Evolutionary conservation across 2,329 filamentous ascomycete genomes (phyloP), one percentile per base, ranked within the genome.

Genomic region (Penicillium paneum): DNA sequence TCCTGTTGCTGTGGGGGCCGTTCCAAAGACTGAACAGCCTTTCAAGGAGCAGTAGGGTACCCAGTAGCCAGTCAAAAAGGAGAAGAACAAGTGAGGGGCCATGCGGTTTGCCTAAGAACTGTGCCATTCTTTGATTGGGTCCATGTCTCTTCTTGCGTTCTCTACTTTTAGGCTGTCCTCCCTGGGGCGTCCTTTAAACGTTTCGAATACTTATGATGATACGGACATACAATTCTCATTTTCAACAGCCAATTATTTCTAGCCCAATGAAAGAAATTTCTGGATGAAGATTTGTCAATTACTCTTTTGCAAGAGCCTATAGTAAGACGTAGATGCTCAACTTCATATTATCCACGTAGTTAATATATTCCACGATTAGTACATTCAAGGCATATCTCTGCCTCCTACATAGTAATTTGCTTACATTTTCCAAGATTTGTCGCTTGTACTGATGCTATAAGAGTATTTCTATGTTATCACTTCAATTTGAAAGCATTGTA

Each of bases 51-150:
- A 69, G 51, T 67, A 73, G 52, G 56, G 49, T 45, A 50, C 61
- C 46, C 63, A 65, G 61, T 67, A 74, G 54, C 71, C 54, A 32
- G 42, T 75, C 48, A 71, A 81, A 59, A 74, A 81, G 55, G 76
- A 79, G 50, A 81, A 81, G 53, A 67, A 58, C 34, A 63, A 62
- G n/a, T 35, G 83, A 87, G 67, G 73, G 89, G 0, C 88, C 88
- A 42, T 95, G 90, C 70, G 89, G 90, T 21, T 76, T 94, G 64
- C 90, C 90, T 31, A 76, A 78, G 48, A 92, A 92, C 69, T 94
- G 90, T 73, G 75, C 77, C 43, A 83, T 94, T 64, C 76, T 85
- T 68, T 90, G 75, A 76, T 62, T 49, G 47, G 50, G 34, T 45
- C 32, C 35, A 32, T 55, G 49, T 55, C 45, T 53, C 56, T 47